Evolutionary conservation across 768 basidiomycete genomes (phyloP).

Genomic region (Suillus clintonianus): DNA sequence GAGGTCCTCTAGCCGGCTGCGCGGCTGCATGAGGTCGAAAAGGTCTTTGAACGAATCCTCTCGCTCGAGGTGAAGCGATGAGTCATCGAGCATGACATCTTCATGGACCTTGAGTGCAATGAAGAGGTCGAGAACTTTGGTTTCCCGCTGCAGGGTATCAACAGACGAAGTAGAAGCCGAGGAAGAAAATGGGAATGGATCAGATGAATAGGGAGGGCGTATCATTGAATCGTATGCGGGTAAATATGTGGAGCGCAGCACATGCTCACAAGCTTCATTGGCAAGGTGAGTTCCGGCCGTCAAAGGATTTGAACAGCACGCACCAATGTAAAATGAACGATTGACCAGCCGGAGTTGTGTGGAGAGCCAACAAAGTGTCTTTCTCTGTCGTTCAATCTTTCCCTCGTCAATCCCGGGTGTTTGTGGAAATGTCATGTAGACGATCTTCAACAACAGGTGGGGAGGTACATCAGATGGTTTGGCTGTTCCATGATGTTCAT

Average conservation of each 20-base stretch:
- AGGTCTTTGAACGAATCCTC: constrained; percentile 79
- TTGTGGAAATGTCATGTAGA: constrained; percentile 65
- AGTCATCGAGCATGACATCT: constrained; percentile 76
- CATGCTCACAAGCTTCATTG: constrained; percentile 70
- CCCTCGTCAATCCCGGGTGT: constrained; percentile 39
- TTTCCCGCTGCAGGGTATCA: constrained; percentile 67
- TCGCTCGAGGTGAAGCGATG: constrained; percentile 71
- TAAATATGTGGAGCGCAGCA: constrained; percentile 75
- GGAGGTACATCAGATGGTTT: constrained; percentile 48
- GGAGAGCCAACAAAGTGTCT: constrained; percentile 72
- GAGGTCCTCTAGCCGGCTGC: constrained; percentile 75
- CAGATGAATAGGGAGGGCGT: constrained; percentile 69
- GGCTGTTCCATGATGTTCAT: constrained; percentile 9
- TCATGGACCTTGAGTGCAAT: constrained; percentile 79
- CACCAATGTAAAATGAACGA: constrained; percentile 68
- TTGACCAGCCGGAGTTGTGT: constrained; percentile 65
- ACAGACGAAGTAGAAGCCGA: constrained; percentile 22
- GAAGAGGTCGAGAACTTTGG: constrained; percentile 72
- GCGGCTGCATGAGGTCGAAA: constrained; percentile 76
- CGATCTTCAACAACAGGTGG: constrained; percentile 68
- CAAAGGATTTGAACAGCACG: constrained; percentile 12
- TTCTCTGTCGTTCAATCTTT: constrained; percentile 55
- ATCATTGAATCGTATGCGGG: constrained; percentile 64
- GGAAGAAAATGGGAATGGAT: constrained; percentile 67
- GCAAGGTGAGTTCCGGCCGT: neutral